Conservation (phyloP, 805 yeast species). For the Starmerella cellae region DNA sequence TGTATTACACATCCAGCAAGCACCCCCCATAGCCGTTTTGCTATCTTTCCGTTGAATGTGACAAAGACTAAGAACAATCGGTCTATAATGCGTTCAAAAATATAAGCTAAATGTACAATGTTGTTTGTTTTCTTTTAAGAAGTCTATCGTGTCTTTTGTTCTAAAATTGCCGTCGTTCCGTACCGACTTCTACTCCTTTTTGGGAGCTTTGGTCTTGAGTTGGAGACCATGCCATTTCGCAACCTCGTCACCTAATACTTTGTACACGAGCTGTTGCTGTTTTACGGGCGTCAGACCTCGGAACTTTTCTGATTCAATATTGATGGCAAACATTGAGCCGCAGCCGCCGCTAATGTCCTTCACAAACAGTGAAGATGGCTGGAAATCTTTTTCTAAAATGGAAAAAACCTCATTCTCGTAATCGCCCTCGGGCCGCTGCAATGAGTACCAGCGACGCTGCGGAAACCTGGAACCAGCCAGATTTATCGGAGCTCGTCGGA, state of each 20-base stretch:
- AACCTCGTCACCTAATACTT: constrained; percentile 68
- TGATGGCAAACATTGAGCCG: constrained; percentile 93
- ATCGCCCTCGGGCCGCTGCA: constrained; percentile 13
- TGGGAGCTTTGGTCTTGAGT: constrained; percentile 25
- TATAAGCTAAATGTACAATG: no score
- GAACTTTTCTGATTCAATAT: constrained; percentile 57
- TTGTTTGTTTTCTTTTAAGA: no score
- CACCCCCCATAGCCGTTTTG: no score
- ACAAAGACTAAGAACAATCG: no score
- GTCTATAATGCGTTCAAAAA: no score
- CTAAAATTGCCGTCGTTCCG: no score
- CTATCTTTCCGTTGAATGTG: no score
- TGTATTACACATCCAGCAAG: no score
- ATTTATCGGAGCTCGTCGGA: no score
- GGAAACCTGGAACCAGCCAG: no score
- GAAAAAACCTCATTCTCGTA: constrained; percentile 53
- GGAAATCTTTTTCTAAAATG: constrained; percentile 41
- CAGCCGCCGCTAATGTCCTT: constrained; percentile 89
- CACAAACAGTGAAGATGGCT: constrained; percentile 54
- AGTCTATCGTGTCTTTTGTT: no score
- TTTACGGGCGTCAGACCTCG: constrained; percentile 73
- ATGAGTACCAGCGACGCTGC: constrained; percentile 5
- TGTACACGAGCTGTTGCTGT: constrained; percentile 84
- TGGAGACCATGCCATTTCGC: constrained; percentile 91
- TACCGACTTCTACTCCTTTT: background rate